A percentile compares a stretch with the other conserved stretches of the same genome.
These are phyloP conservation scores for Venturia oleaginea DNA, from an alignment of 2,329 filamentous ascomycete species.

Conservation along the genomic window DNA sequence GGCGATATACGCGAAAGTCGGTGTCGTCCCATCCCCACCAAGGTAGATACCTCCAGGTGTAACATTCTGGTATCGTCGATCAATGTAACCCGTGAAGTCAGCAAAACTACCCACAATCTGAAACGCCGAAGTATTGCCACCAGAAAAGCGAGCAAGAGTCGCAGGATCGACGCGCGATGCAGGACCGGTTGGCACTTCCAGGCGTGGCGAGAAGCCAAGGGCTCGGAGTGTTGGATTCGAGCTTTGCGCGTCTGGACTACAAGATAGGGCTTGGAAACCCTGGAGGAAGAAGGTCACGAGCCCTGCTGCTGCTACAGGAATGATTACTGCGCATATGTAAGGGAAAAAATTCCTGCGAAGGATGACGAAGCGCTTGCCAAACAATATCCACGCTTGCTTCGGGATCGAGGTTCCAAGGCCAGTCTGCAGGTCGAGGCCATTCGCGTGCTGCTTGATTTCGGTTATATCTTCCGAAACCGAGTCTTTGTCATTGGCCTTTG, in stretches of 20 bases:
- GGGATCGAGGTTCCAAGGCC: conserved; percentile 61
- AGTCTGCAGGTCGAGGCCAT: conserved; percentile 45
- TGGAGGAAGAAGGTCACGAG: conserved; percentile 69
- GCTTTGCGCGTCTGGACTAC: conserved; percentile 31
- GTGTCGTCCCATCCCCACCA: conserved; percentile 46
- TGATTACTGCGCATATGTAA: conserved; percentile 62
- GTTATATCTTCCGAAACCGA: conserved; percentile 14
- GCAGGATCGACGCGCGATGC: conserved; percentile 23
- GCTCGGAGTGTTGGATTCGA: conserved; percentile 22
- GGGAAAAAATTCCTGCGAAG: conserved; percentile 71
- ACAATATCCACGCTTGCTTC: conserved; percentile 64
- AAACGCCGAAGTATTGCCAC: conserved; percentile 19
- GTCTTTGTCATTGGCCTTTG: neutral
- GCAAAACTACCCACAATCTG: conserved; percentile 53
- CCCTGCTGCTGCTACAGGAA: conserved; percentile 72
- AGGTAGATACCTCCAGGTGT: conserved; percentile 76
- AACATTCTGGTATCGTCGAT: conserved; percentile 54
- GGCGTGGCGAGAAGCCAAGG: neutral
- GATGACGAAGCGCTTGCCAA: conserved; percentile 68
- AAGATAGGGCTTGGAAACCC: conserved; percentile 42
- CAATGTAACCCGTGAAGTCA: conserved; percentile 60
- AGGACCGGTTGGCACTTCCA: conserved; percentile 26
- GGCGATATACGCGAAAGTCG: conserved; percentile 63
- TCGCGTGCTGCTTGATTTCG: conserved; percentile 22
- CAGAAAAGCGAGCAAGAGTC: conserved; percentile 22